A percentile compares a stretch with the other conserved stretches of the same genome.
These are phyloP conservation scores for Claviceps africana DNA, from an alignment of 2,329 filamentous ascomycete genomes.

Conservation along the genomic window DNA sequence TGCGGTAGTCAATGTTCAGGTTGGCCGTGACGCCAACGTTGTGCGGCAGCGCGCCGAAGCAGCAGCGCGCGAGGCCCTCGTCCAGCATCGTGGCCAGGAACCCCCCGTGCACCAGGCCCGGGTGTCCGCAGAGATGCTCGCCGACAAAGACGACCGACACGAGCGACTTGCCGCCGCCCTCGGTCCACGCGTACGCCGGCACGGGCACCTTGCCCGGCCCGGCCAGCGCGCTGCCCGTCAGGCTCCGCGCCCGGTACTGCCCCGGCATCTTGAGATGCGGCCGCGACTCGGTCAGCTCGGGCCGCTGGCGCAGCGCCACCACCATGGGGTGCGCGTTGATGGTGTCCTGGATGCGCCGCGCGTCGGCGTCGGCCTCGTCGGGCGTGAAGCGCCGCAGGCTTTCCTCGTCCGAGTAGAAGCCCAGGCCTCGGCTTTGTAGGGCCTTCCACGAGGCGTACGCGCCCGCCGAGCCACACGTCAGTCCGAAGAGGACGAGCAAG, in stretches of 20 bases:
- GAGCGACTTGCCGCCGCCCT: conserved; percentile 53
- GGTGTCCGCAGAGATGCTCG: conserved; percentile 70
- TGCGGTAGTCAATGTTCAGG: conserved; percentile 69
- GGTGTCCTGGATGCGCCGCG: conserved; percentile 50
- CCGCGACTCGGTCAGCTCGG: conserved; percentile 58
- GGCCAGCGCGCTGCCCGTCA: conserved; percentile 68
- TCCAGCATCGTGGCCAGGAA: conserved; percentile 85
- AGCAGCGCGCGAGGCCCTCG: conserved; percentile 76
- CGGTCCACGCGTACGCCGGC: conserved; percentile 65
- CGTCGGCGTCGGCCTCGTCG: conserved; percentile 31
- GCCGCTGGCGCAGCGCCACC: conserved; percentile 49
- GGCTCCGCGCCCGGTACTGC: conserved; percentile 53
- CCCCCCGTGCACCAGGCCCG: conserved; percentile 81
- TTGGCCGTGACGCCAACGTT: conserved; percentile 78
- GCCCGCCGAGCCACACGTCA: conserved; percentile 18
- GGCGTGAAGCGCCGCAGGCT: conserved; percentile 53
- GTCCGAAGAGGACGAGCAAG: conserved; percentile 15
- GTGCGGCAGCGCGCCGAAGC: conserved; percentile 76
- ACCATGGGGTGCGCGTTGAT: conserved; percentile 68
- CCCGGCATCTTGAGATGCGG: conserved; percentile 79
- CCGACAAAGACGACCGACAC: conserved; percentile 69
- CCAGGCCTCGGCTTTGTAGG: conserved; percentile 21
- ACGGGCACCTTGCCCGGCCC: conserved; percentile 66
- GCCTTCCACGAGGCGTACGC: conserved; percentile 23
- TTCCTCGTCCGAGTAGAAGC: conserved; percentile 48